Conservation (phyloP, 2,329 filamentous ascomycete genomes). For the Exophiala aquamarina region DNA sequence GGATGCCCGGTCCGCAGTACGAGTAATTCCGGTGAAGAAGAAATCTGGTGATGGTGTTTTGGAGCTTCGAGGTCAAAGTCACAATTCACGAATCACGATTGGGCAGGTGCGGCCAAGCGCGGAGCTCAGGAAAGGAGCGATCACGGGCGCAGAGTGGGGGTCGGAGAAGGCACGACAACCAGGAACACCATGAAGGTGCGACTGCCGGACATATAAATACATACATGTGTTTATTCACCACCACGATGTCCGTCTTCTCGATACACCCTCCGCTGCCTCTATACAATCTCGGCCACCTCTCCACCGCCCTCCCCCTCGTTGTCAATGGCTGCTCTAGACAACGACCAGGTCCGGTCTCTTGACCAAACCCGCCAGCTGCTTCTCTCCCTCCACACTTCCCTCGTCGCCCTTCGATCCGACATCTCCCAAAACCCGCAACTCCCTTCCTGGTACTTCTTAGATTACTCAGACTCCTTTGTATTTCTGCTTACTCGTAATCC, state of each 20-base stretch:
- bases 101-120: no score
- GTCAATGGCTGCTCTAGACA: conserved; percentile 38
- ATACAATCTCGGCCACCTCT: not conserved
- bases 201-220: no score
- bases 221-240: no score
- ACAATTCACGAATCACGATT: no score
- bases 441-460: conserved; percentile 59
- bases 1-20: not conserved
- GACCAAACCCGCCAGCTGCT: conserved; percentile 70
- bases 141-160: no score
- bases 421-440: conserved; percentile 64
- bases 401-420: conserved; percentile 63
- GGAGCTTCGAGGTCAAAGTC: no score
- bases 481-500: not conserved
- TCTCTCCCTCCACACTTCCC: conserved; percentile 66
- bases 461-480: not conserved
- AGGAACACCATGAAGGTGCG: not conserved
- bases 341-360: conserved; percentile 58
- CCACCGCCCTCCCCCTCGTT: not conserved
- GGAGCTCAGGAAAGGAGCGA: no score
- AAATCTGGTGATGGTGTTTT: not conserved
- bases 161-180: not conserved
- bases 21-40: not conserved
- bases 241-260: no score
- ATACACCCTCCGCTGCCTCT: no score